Percentiles rank a stretch among this genome's conserved stretches.
Evolutionary conservation across 2,329 filamentous ascomycete genomes (phyloP).

Genomic region (Dendrostoma leiphaemia): DNA sequence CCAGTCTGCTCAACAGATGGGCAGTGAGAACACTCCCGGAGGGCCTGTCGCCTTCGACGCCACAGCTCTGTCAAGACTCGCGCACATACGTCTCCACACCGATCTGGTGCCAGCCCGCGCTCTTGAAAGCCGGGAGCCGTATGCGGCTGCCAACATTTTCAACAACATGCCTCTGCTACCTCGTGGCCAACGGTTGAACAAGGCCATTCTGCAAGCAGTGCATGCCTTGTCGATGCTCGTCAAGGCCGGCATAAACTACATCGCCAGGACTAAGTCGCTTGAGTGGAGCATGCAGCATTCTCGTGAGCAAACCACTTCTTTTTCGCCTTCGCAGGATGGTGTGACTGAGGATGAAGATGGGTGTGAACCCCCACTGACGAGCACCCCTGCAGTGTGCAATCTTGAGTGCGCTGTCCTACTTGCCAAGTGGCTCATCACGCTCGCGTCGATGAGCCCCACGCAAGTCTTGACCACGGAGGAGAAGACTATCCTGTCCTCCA

Average conservation of each 20-base stretch:
- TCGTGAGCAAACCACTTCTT: slow-evolving; percentile 37
- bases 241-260: slow-evolving; percentile 61
- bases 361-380: not conserved
- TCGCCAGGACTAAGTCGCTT: slow-evolving; percentile 58
- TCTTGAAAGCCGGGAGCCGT: slow-evolving; percentile 63
- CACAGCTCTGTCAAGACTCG: slow-evolving; percentile 57
- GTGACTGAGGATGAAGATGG: not conserved
- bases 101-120: slow-evolving; percentile 62
- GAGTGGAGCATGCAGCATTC: slow-evolving; percentile 65
- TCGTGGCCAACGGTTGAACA: slow-evolving; percentile 57
- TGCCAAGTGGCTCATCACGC: slow-evolving; percentile 59
- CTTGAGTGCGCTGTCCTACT: slow-evolving; percentile 61
- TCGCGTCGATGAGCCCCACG: slow-evolving; percentile 48
- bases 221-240: slow-evolving; percentile 68
- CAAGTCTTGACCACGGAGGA: slow-evolving; percentile 53
- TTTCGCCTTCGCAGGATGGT: not conserved
- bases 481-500: slow-evolving; percentile 52
- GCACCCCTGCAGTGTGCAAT: slow-evolving; percentile 49
- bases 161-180: slow-evolving; percentile 56
- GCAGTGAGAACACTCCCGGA: slow-evolving; percentile 50
- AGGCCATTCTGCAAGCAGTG: slow-evolving; percentile 65
- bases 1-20: slow-evolving; percentile 44
- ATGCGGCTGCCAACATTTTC: slow-evolving; percentile 59
- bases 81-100: slow-evolving; percentile 64
- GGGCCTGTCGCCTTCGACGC: slow-evolving; percentile 67